Evolutionary conservation across 345 rosid genomes (phyloP), one percentile per base, ranked within the genome.

Genomic region (Eucalyptus regnans): DNA sequence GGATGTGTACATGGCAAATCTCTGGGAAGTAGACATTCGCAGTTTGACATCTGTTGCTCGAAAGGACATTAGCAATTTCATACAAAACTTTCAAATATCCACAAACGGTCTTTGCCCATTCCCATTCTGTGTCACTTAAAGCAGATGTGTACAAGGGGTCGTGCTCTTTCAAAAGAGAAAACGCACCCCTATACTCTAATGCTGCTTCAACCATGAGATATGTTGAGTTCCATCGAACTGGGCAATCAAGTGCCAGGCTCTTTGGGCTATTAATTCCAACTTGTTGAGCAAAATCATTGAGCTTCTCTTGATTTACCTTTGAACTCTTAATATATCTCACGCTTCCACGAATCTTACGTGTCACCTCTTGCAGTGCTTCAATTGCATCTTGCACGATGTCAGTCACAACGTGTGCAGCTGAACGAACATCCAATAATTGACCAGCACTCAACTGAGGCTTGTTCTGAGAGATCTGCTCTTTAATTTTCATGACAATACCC

Each of bases 11-110:
- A 88, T 95, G 95, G 89, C 99, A 96, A 88, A 97, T 94, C 92
- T 96, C 98, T 54, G 95, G 94, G 89, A 97, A 97, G 92, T 96
- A 96, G 43, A 96, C 91, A 90, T 97, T 97, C 12, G 99, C 99
- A 51, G 98, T 96, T 6, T 96, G 96, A 90, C 90, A 93, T 92
- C 93, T 95, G 88, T 91, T 93, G 87, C 95, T 90, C 18, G 95
- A 93, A 87, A 97, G 92, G 83, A 90, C 92, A 89, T 91, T 93
- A 27, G 93, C 93, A 76, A 97, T 92, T 91, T 96, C 99, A 88
- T 91, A 90, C 54, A 95, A 89, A 85, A 94, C 92, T 90, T 95
- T 96, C 87, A 97, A 92, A 92, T 95, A 94, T 89, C 94, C 88
- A 2, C 96, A 91, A 71, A 95, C 89, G 18, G 94, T 93, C 88